Evolutionary conservation across 2,329 filamentous ascomycete genomes (phyloP), one percentile per base, ranked within the genome.

Genomic region (Pseudohalonectria lignicola): DNA sequence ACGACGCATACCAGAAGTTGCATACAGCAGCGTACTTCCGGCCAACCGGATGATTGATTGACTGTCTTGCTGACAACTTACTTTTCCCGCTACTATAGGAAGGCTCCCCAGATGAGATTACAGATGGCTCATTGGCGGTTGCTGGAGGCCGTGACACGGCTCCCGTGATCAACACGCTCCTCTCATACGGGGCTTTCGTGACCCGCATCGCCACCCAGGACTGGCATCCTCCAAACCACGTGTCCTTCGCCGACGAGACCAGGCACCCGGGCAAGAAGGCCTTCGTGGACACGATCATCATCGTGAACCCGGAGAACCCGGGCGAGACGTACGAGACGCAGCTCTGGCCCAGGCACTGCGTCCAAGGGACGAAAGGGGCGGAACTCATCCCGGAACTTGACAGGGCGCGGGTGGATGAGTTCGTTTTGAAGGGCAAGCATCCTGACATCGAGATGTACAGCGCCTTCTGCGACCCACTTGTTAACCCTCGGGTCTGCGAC

Each of bases 261-360:
- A 93, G 88, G 60, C 88, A 96, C 59, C 45, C 60, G 46, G 42
- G 73, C 50, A 79, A 82, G 51, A 57, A 65, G 43, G 76, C 90
- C 0, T 94, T 84, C 55, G 64, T 69, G 25, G 81, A 82, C 29
- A 63, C 60, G 23, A 64, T 76, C 37, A 75, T 64, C 3, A 77
- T 95, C 52, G 53, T 54, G 38, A 85, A 88, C 59, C 83, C 83
- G 2, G 47, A 61, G 45, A 76, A 85, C 58, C 56, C 73, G 4
- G 49, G 64, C 8, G 76, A 84, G 54, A 69, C 63, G 18, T 80
- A 86, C 62, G 58, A 64, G 30, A 79, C 80, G 39, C 69, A 76
- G 29, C 70, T 98, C 9, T 98, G 92, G 92, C 92, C 92, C 1
- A 74, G 76, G 17, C 92, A 98, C 63, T 96, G 92, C 62, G 72